Conservation (phyloP, 2,329 filamentous ascomycete genomes). For the Rasamsonia emersonii region DNA sequence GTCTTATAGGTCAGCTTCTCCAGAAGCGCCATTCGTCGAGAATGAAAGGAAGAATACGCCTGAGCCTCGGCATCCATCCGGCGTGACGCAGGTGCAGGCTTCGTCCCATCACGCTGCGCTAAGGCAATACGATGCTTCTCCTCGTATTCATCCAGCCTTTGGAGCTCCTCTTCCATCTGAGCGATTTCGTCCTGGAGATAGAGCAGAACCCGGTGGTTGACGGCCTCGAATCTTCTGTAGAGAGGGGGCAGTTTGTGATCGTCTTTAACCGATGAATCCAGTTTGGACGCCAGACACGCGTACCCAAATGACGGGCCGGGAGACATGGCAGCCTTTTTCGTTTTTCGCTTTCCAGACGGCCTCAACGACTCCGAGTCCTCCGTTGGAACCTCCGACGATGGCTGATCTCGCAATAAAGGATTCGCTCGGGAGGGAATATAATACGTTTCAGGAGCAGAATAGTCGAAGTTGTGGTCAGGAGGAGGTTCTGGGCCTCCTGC, state of each 20-base stretch:
- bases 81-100: conserved; percentile 28
- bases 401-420: conserved; percentile 13
- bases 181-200: conserved; percentile 78
- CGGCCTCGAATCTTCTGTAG: conserved; percentile 71
- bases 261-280: conserved; percentile 20
- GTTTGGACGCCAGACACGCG: conserved; percentile 24
- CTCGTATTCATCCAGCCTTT: conserved; percentile 56
- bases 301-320: conserved; percentile 24
- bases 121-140: conserved; percentile 26
- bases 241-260: conserved; percentile 46
- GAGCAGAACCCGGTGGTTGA: conserved; percentile 75
- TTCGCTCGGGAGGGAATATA: conserved; percentile 18
- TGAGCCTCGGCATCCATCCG: conserved; percentile 39
- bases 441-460: conserved; percentile 25
- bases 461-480: conserved; percentile 20
- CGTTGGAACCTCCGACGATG: conserved; percentile 25
- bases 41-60: conserved; percentile 45
- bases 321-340: conserved; percentile 16
- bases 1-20: conserved; percentile 49
- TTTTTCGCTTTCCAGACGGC: conserved; percentile 13
- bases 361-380: conserved; percentile 23
- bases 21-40: conserved; percentile 45
- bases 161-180: conserved; percentile 71
- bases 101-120: conserved; percentile 24
- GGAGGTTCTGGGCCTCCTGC: conserved; percentile 15